phyloP scores from a whole-genome alignment of 768 basidiomycete species.

The Multifurca ochricompacta region DNA sequence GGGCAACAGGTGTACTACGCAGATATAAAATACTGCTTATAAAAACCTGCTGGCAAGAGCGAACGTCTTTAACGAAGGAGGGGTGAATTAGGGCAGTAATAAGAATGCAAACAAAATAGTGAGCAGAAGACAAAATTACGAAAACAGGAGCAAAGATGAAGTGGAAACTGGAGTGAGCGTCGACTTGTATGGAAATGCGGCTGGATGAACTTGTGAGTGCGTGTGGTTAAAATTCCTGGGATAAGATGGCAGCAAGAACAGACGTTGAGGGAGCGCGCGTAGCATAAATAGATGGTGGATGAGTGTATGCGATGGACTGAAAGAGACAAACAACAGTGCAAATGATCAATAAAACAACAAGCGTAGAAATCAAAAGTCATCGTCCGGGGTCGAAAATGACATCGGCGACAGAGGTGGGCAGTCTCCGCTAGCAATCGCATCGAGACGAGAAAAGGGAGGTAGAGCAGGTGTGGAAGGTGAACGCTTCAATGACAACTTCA shows the following conservation, averaged over 20 bases:
- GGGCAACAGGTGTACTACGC: slow-evolving; percentile 14
- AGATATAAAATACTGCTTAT: slow-evolving; percentile 18
- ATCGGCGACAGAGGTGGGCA: slow-evolving; percentile 67
- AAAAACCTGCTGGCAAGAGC: slow-evolving; percentile 18
- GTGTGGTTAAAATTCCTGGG: slow-evolving; percentile 14
- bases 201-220: slow-evolving; percentile 11
- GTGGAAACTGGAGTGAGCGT: slow-evolving; percentile 15
- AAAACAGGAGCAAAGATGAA: slow-evolving; percentile 2
- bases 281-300: slow-evolving; percentile 20
- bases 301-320: slow-evolving; percentile 17
- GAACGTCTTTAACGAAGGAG: slow-evolving; percentile 7
- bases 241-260: slow-evolving; percentile 20
- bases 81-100: slow-evolving; percentile 16
- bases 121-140: slow-evolving; percentile 2
- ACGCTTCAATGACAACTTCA: slow-evolving; percentile 25
- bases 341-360: slow-evolving; percentile 18
- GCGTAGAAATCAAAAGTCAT: slow-evolving; percentile 24
- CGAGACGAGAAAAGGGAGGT: slow-evolving; percentile 74
- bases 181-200: slow-evolving; percentile 8
- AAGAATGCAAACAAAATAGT: slow-evolving; percentile 12
- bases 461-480: slow-evolving; percentile 41
- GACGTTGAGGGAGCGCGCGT: slow-evolving; percentile 6
- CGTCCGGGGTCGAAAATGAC: slow-evolving; percentile 52
- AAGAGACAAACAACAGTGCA: slow-evolving; percentile 19
- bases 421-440: slow-evolving; percentile 76